A percentile compares a stretch with the other conserved stretches of the same genome.
Evolutionary conservation across 495 filamentous ascomycete genomes (phyloP).

Genomic region (Daldinia vernicosa): DNA sequence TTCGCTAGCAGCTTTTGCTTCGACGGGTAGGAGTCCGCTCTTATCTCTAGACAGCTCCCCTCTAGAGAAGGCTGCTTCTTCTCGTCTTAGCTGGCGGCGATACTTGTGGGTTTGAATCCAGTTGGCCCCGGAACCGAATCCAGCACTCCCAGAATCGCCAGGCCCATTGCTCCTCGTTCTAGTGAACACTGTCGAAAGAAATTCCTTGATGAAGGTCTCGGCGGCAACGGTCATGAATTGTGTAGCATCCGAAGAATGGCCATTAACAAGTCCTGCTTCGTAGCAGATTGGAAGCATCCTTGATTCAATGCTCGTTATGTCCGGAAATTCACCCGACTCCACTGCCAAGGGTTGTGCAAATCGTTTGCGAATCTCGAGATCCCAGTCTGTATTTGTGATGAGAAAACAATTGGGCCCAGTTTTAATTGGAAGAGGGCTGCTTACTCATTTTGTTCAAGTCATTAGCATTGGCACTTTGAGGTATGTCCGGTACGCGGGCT

Average conservation of each 20-base stretch:
- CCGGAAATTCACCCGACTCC: constrained; percentile 94
- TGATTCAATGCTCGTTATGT: constrained; percentile 75
- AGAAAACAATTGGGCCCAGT: constrained; percentile 10
- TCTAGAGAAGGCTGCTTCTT: constrained; percentile 72
- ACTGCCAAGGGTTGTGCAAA: constrained; percentile 85
- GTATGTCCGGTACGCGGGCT: constrained; percentile 73
- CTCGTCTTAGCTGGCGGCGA: constrained; percentile 71
- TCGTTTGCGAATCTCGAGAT: constrained; percentile 91
- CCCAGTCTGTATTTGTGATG: constrained; percentile 68
- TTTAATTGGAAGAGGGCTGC: constrained; percentile 40
- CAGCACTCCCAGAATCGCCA: constrained; percentile 61
- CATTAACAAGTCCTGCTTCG: constrained; percentile 83
- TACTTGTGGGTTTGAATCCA: constrained; percentile 85
- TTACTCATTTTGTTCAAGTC: constrained; percentile 89
- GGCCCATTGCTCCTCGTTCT: constrained; percentile 83
- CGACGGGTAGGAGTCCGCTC: constrained; percentile 78
- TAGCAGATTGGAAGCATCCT: constrained; percentile 96
- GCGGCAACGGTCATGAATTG: constrained; percentile 90
- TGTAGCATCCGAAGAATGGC: constrained; percentile 74
- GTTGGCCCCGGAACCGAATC: constrained; percentile 68
- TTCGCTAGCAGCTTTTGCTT: constrained; percentile 73
- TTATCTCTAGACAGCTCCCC: constrained; percentile 74
- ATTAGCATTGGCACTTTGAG: constrained; percentile 85
- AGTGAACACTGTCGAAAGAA: constrained; percentile 78
- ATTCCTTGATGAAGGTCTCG: constrained; percentile 91